Base-by-base conservation (phyloP, 176 grass and related monocot species). In the Rhynchospora pubera region DNA sequence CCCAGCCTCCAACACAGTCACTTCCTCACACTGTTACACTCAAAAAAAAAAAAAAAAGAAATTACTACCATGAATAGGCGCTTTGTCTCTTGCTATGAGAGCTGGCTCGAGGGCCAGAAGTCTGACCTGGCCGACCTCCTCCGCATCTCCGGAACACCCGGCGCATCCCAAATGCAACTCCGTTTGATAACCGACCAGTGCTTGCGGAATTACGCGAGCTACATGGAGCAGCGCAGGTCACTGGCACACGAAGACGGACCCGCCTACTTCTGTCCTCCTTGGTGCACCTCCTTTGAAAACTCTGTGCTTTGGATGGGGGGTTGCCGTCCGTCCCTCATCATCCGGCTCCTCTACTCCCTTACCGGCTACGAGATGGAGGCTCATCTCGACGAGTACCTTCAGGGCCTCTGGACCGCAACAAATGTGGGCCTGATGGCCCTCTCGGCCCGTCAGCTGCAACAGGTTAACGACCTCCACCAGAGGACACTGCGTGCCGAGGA, bases 221-320 rank as follows among this genome's bases (percentile, higher is more conserved):
- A 97, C 81, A 82, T 5, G 9, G 3, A 70, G n/a, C 43, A n/a
- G 39, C 64, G 90, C 52, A 83, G 88, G 18, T 8, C 9, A 9
- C 78, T 92, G 69, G 73, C 73, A 23, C 79, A 3, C 0, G 77
- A 84, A 57, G 91, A 89, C 59, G 86, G 84, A 18, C 28, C 86
- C 7, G 79, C 85, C 80, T 85, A 92, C 85, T 67, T 89, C 88
- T 67, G 72, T 50, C 94, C 90, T 46, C 83, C 86, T 15, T 97
- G 94, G 94, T 97, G 91, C 85, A 87, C 86, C 59, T 66, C 88
- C 46, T 97, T 94, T 57, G 94, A 97, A 69, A 94, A 86, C 70
- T 87, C 91, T 32, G n/a, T 88, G 61, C 86, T 92, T 62, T 97
- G 84, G 88, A 57, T 93, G 57, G 94, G 89, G 0, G 89, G 89